Evolutionary conservation across 768 basidiomycete species (phyloP).

Genomic region (Mycena belliarum): DNA sequence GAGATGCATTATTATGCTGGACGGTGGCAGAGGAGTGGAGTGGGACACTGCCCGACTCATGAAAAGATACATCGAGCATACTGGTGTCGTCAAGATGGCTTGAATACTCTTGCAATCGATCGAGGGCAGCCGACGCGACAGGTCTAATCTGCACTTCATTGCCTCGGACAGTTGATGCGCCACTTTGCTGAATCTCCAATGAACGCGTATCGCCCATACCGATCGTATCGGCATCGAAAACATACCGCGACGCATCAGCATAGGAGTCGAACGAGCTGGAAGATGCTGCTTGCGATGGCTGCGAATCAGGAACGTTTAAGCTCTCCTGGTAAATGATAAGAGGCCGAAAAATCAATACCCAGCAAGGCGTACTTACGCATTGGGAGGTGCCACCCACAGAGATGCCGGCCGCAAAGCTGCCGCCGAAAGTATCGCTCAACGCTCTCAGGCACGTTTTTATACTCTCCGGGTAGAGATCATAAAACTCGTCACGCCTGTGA

Average conservation of each 20-base stretch:
- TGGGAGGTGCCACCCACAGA: constrained; percentile 40
- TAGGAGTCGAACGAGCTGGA: constrained; percentile 12
- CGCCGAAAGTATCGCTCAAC: constrained; percentile 48
- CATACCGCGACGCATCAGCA: constrained; percentile 12
- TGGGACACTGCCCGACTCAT: neutral
- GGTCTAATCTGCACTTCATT: neutral
- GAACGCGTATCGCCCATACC: constrained; percentile 7
- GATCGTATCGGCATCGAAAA: constrained; percentile 6
- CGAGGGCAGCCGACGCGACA: constrained; percentile 7
- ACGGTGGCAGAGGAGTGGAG: constrained; percentile 1
- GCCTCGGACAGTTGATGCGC: no score
- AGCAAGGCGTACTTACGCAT: constrained; percentile 28
- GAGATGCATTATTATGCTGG: neutral
- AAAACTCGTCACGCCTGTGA: constrained; percentile 40
- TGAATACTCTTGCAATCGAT: constrained; percentile 23
- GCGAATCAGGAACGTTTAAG: constrained; percentile 32
- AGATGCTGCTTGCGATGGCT: constrained; percentile 32
- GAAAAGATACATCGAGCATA: neutral
- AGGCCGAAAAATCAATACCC: neutral
- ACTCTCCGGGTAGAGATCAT: constrained; percentile 38
- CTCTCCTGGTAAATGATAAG: neutral
- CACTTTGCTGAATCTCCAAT: constrained; percentile 4
- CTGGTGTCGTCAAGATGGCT: constrained; percentile 25
- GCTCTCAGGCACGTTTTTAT: constrained; percentile 48
- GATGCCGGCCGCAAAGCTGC: constrained; percentile 47